Evolutionary conservation across 768 basidiomycete genomes (phyloP).

Genomic region (Tricholoma matsutake): DNA sequence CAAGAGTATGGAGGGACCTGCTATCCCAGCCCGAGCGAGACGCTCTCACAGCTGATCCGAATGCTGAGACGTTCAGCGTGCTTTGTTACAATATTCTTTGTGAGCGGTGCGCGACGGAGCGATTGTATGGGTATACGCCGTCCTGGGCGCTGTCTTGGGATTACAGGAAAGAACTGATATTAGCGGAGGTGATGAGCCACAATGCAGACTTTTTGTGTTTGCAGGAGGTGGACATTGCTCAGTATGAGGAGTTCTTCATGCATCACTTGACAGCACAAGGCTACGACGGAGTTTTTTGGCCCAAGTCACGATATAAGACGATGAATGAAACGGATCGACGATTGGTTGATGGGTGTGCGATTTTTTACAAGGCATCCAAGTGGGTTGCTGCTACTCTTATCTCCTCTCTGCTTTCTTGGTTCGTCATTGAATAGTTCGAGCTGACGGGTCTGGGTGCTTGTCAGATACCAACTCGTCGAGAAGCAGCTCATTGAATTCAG

Average conservation of each 20-base stretch:
- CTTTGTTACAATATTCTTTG: slow-evolving; percentile 95
- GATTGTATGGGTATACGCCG: slow-evolving; percentile 94
- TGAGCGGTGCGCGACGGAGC: slow-evolving; percentile 83
- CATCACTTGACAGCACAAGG: slow-evolving; percentile 68
- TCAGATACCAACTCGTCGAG: slow-evolving; percentile 89
- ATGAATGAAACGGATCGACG: slow-evolving; percentile 86
- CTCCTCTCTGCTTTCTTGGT: slow-evolving; percentile 2
- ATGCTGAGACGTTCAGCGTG: slow-evolving; percentile 73
- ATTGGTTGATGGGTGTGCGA: slow-evolving; percentile 94
- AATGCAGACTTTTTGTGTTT: slow-evolving; percentile 90
- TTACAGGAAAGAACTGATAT: slow-evolving; percentile 84
- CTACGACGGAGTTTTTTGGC: slow-evolving; percentile 90
- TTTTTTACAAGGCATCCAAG: slow-evolving; percentile 89
- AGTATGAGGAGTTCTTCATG: slow-evolving; percentile 89
- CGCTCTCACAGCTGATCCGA: slow-evolving; percentile 55
- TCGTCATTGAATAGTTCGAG: not conserved
- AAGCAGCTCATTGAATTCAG: slow-evolving; percentile 93
- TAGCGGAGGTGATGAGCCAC: slow-evolving; percentile 78
- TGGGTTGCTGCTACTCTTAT: slow-evolving; percentile 38
- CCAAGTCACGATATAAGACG: slow-evolving; percentile 90
- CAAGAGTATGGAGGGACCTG: slow-evolving; percentile 72
- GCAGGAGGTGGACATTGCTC: slow-evolving; percentile 91
- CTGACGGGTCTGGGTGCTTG: slow-evolving; percentile 9
- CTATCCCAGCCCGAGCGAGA: slow-evolving; percentile 59
- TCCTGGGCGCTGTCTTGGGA: slow-evolving; percentile 96